A percentile compares a stretch with the other conserved stretches of the same genome.
Evolutionary conservation across 75 land plant genomes (phyloP).

Genomic region (Cupressus sempervirens): DNA sequence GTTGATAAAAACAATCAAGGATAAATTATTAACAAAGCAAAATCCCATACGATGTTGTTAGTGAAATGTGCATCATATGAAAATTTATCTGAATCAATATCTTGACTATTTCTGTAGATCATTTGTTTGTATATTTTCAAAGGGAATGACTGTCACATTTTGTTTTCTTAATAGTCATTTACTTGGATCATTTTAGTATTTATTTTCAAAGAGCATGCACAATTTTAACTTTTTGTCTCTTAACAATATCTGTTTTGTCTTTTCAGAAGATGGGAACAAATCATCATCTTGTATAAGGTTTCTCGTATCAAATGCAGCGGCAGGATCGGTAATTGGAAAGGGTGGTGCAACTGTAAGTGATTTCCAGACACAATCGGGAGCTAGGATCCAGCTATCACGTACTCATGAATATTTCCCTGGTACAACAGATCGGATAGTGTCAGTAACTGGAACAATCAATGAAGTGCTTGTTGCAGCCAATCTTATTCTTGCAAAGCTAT

Average conservation of each 20-base stretch:
- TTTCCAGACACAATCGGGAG: constrained; percentile 84
- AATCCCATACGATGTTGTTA: neutral
- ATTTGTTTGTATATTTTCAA: neutral
- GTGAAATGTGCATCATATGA: neutral
- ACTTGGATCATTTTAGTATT: neutral
- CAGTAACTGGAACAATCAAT: constrained; percentile 58
- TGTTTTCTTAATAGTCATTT: neutral
- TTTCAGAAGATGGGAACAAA: constrained; percentile 45
- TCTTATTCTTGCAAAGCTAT: constrained; percentile 59
- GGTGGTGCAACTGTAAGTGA: constrained; percentile 88
- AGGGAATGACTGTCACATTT: neutral
- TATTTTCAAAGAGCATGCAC: neutral
- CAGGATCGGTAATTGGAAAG: constrained; percentile 93
- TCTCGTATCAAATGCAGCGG: constrained; percentile 81
- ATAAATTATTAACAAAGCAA: neutral
- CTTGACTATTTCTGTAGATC: neutral
- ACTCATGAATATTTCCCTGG: constrained; percentile 88
- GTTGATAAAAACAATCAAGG: neutral
- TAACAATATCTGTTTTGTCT: neutral
- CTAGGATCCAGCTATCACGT: constrained; percentile 84
- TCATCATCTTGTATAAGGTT: constrained; percentile 52
- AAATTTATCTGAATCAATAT: neutral
- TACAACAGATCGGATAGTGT: constrained; percentile 76
- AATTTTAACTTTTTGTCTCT: neutral
- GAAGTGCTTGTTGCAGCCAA: constrained; percentile 72